Percentiles rank a stretch among this genome's conserved stretches.
Conservation (phyloP, 2,329 filamentous ascomycete genomes). For the Aspergillus floridensis region DNA sequence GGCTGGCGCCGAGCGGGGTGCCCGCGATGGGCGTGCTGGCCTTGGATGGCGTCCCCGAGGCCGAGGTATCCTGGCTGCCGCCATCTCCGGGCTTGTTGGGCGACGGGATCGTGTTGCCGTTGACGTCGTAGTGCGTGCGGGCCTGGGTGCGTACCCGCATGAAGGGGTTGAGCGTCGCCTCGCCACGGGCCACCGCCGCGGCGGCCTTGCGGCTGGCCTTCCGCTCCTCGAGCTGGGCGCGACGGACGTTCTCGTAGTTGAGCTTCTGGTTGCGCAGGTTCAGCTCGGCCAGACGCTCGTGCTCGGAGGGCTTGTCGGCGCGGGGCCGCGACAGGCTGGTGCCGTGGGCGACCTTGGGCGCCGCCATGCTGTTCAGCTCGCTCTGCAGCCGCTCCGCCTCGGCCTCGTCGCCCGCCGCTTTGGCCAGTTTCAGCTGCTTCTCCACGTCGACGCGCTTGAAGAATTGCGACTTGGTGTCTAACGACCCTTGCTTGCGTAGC, state of each 20-base stretch:
- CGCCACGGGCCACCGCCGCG: constrained; percentile 61
- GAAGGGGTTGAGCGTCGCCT: constrained; percentile 54
- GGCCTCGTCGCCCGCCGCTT: constrained; percentile 62
- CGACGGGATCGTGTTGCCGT: constrained; percentile 38
- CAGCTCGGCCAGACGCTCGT: constrained; percentile 77
- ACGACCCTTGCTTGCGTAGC: constrained; percentile 66
- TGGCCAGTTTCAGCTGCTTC: constrained; percentile 65
- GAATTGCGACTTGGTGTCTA: constrained; percentile 65
- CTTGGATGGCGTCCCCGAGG: constrained; percentile 53
- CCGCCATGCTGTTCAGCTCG: constrained; percentile 46
- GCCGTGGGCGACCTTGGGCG: constrained; percentile 69
- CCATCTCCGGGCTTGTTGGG: constrained; percentile 31
- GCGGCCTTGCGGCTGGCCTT: constrained; percentile 60
- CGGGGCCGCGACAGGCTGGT: constrained; percentile 62
- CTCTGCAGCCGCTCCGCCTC: constrained; percentile 49
- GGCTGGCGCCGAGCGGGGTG: constrained; percentile 32
- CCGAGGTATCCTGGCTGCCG: constrained; percentile 48
- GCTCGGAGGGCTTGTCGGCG: constrained; percentile 59
- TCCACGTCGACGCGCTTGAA: constrained; percentile 67
- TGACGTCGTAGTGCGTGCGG: constrained; percentile 66
- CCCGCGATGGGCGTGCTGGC: constrained; percentile 51
- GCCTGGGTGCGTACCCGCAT: constrained; percentile 65
- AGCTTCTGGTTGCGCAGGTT: constrained; percentile 80
- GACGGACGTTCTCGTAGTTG: constrained; percentile 87
- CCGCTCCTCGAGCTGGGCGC: constrained; percentile 81